A percentile compares a stretch with the other conserved stretches of the same genome.
Evolutionary conservation across 73 alveolate genomes (phyloP).

Genomic region (Uronychia setigera): DNA sequence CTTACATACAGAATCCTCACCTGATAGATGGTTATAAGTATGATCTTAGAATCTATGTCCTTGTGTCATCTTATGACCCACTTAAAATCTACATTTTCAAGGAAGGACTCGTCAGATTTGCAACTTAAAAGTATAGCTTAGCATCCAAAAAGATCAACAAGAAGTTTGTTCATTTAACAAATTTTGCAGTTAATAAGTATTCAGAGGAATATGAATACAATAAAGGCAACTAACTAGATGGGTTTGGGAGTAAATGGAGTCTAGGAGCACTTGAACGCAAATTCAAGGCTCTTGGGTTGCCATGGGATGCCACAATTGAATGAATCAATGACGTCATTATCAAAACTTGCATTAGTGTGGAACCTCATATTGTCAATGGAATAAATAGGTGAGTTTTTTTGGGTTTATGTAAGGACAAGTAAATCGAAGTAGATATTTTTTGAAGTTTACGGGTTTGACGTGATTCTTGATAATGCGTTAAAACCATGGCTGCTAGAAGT

Average conservation of each 20-base stretch:
- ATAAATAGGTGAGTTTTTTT: conserved; percentile 78
- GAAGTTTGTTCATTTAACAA: conserved; percentile 76
- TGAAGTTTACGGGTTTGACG: conserved; percentile 98
- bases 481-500: conserved; percentile 97
- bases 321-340: conserved; percentile 78
- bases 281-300: conserved; percentile 37
- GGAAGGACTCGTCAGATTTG: conserved; percentile 83
- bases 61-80: conserved; percentile 86
- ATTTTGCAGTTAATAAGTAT: conserved; percentile 77
- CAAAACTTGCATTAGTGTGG: conserved; percentile 76
- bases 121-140: conserved; percentile 73
- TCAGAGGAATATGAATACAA: conserved; percentile 54
- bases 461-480: conserved; percentile 83
- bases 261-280: conserved; percentile 65
- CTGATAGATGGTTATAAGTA: conserved; percentile 78
- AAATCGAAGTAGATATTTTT: too few relatives aligned
- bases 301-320: conserved; percentile 59
- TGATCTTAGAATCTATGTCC: conserved; percentile 76
- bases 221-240: conserved; percentile 61
- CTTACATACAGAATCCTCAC: conserved; percentile 66
- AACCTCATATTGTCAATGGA: conserved; percentile 75
- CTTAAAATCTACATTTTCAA: conserved; percentile 70
- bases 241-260: too few relatives aligned
- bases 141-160: conserved; percentile 58
- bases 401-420: too few relatives aligned